These are phyloP conservation scores for Aspergillus spinulosporus DNA, from an alignment of 2,329 filamentous ascomycete species.

Conservation along the genomic window DNA sequence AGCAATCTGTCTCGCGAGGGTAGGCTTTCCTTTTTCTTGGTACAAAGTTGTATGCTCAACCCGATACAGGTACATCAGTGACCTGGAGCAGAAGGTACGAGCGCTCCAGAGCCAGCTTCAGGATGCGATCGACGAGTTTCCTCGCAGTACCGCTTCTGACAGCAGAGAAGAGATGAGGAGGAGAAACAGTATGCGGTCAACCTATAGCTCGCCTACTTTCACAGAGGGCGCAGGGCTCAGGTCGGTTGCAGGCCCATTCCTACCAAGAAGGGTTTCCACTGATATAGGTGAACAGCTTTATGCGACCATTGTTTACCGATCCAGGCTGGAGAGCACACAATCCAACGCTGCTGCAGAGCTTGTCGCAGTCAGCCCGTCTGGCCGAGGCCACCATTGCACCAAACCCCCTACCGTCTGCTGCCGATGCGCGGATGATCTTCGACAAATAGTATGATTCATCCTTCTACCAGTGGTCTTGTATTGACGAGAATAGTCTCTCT, in stretches of 20 bases:
- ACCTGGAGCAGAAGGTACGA: conserved; percentile 28
- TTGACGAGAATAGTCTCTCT: conserved; percentile 10
- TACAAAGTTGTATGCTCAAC: not conserved
- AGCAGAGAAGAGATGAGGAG: not conserved
- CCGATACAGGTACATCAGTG: conserved; percentile 24
- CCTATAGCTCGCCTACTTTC: conserved; percentile 20
- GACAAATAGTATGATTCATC: conserved; percentile 24
- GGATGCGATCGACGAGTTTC: not conserved
- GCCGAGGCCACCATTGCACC: conserved; percentile 18
- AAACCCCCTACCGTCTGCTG: conserved; percentile 17
- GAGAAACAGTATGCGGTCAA: conserved; percentile 2
- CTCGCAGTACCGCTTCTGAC: not conserved
- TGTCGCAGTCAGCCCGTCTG: conserved; percentile 9
- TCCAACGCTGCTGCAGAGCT: conserved; percentile 20
- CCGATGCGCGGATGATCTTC: conserved; percentile 18
- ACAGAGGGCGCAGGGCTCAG: conserved; percentile 25
- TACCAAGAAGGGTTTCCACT: not conserved
- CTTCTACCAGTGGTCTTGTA: not conserved
- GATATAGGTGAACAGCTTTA: conserved; percentile 15
- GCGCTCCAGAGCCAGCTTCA: conserved; percentile 1
- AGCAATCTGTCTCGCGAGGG: conserved; percentile 26
- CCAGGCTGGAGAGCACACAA: conserved; percentile 24
- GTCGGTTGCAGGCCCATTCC: conserved; percentile 1
- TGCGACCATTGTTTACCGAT: conserved; percentile 22
- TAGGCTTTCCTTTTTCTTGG: conserved; percentile 1